Evolutionary conservation across 75 land plant genomes (phyloP), one percentile per base, ranked within the genome.

Genomic region (Sequoiadendron giganteum): DNA sequence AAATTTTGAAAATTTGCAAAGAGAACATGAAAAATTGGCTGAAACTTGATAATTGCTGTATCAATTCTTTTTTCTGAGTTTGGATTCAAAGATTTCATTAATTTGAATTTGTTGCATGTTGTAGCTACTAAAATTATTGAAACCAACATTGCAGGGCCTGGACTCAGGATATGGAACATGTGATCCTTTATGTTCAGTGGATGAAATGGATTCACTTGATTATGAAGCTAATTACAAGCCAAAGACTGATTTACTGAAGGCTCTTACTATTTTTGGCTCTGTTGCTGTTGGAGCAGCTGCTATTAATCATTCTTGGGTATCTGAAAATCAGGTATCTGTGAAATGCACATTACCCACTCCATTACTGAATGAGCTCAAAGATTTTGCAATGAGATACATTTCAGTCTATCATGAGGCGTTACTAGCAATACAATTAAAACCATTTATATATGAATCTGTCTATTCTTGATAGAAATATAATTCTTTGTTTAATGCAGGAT

Each of bases 261-360:
- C 97, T 73, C 80, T 93, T 80, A 89, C 96, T 30, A 90, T 98
- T 83, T 88, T 95, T 89, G 96, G 94, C 65, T 89, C 92, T 61
- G 92, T 95, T 80, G 77, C 88, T 36, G 91, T 89, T 16, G 97
- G 96, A 45, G 91, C 94, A 18, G 93, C 93, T 36, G 94, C 96
- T 58, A 90, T 98, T 58, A 97, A 98, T 87, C 99, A 97, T 85
- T 95, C 99, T 8, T 98, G 99, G 99, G 99, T 98, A 48, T 97
- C 99, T 85, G 96, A 92, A n/a, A 94, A 98, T 90, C 99, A 98
- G 97, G 99, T 95, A 39, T 40, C 19, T 15, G 21, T 78, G 81
- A 78, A 78, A 42, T 42, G 43, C 43, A 78, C 19, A 3, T 39
- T 78, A 78, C 45, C 25, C 28, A 18, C 81, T 42, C 43, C 45